Percentiles rank a stretch among this genome's conserved stretches.
These are phyloP conservation scores for Calonectria ilicicola DNA, from an alignment of 2,329 filamentous ascomycete genomes.

Conservation along the genomic window DNA sequence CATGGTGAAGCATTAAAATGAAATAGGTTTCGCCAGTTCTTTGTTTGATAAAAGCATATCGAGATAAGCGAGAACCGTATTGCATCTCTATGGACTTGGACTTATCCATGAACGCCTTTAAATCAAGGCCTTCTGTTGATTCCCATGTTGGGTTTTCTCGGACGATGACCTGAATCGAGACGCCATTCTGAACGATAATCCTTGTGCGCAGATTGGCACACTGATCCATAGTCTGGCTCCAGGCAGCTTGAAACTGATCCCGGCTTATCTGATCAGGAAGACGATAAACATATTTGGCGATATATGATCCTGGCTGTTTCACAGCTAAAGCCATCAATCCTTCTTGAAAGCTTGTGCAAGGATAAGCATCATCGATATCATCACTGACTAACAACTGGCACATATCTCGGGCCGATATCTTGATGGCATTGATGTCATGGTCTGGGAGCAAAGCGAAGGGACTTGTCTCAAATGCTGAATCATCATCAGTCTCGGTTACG, in stretches of 20 bases:
- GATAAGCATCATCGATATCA: slow-evolving; percentile 48
- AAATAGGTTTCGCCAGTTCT: neutral
- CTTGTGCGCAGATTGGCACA: slow-evolving; percentile 8
- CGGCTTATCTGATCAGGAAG: neutral
- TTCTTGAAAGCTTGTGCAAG: slow-evolving; percentile 50
- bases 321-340: slow-evolving; percentile 44
- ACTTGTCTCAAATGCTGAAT: neutral
- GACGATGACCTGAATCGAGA: neutral
- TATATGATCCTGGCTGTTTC: slow-evolving; percentile 20
- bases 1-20: neutral
- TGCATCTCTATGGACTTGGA: neutral
- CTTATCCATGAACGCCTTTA: neutral
- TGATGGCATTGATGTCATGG: neutral
- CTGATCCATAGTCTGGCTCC: neutral
- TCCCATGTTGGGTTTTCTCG: neutral
- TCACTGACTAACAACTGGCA: neutral
- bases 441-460: neutral
- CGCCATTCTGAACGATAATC: neutral
- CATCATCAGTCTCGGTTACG: neutral
- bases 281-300: slow-evolving; percentile 6
- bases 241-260: neutral
- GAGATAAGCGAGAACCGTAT: neutral
- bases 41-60: neutral
- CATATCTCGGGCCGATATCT: neutral
- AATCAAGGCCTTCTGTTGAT: neutral